Base-by-base conservation (phyloP, 768 basidiomycete species). In the Pisolithus orientalis region DNA sequence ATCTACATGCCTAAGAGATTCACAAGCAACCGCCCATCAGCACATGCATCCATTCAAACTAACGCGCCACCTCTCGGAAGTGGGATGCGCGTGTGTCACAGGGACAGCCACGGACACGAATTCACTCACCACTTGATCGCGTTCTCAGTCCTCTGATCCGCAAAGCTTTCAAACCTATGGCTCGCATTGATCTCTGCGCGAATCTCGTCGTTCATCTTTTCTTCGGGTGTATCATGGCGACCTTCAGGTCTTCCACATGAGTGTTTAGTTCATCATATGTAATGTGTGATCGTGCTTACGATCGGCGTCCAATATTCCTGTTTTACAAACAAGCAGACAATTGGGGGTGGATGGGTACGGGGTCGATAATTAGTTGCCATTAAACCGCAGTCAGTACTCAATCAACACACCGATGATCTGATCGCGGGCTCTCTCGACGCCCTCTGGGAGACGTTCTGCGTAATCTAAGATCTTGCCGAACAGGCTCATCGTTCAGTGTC, bases 121-220 rank as follows among this genome's bases (percentile, higher is more conserved):
- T 7, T 28, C 8, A 69, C 72, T 25, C 52, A 87, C 89, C 90
- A 97, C 71, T 96, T 97, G 42, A 88, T 84, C 32, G 75, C 72
- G 64, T 94, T 94, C 10, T 80, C 74, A 4, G 72, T 60, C 34
- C 93, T 74, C 65, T 88, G 75, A 6, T 68, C 72, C 0, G 94
- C 93, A 67, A 98, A 99, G 57, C 86, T 90, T 24, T 79, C 63
- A 68, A 91, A 98, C 28, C 94, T 81, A 71, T 99, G 96, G 11
- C 74, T 69, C 0, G 78, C 78, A 51, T 84, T 82, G 62, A 97
- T 96, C 64, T 82, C 75, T 2, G 80, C 79, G 24, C 93, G 76
- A 57, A 89, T 72, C 58, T 79, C 72, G 63, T 96, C 94, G 54
- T 80, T 72, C 9, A 69, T 74, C 55, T 80, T 83, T 66, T 92